Evolutionary conservation across 352 stramenopile species (phyloP).

Genomic region (Pythium graminicola): DNA sequence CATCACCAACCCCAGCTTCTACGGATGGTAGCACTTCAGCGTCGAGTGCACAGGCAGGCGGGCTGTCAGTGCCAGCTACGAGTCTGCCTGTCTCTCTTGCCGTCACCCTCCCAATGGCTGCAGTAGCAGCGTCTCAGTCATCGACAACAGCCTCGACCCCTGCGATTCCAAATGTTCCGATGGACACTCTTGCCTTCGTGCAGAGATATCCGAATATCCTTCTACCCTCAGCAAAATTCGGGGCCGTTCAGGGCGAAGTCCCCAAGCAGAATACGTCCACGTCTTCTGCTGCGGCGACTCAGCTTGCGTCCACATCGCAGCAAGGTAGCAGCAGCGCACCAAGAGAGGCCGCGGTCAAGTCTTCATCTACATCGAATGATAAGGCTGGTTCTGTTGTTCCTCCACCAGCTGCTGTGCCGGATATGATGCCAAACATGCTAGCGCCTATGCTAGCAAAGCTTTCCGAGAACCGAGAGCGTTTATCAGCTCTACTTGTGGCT

Average conservation of each 20-base stretch:
- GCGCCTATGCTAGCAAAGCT: conserved; percentile 30
- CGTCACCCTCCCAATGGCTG: conserved; percentile 16
- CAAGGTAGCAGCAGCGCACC: not conserved
- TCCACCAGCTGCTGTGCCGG: conserved; percentile 9
- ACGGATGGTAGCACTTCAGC: not conserved
- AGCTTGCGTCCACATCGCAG: conserved; percentile 2
- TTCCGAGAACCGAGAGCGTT: conserved; percentile 39
- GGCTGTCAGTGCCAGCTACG: not conserved
- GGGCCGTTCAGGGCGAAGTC: conserved; percentile 10
- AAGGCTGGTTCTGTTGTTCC: not conserved
- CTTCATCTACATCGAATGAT: not conserved
- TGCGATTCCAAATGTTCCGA: conserved; percentile 23
- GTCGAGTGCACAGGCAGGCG: not conserved
- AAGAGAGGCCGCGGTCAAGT: not conserved
- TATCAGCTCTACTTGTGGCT: conserved; percentile 52
- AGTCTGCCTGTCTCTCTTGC: conserved; percentile 14
- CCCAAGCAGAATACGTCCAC: not conserved
- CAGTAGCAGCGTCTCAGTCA: not conserved
- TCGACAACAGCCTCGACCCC: conserved; percentile 7
- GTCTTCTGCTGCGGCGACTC: conserved; percentile 4
- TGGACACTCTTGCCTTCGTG: conserved; percentile 35
- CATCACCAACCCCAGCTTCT: not conserved
- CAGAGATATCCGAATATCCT: conserved; percentile 63
- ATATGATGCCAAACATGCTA: conserved; percentile 29
- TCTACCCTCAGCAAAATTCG: conserved; percentile 29